phyloP scores from a whole-genome alignment of 2,329 filamentous ascomycete species.

The Penicillium rolfsii region DNA sequence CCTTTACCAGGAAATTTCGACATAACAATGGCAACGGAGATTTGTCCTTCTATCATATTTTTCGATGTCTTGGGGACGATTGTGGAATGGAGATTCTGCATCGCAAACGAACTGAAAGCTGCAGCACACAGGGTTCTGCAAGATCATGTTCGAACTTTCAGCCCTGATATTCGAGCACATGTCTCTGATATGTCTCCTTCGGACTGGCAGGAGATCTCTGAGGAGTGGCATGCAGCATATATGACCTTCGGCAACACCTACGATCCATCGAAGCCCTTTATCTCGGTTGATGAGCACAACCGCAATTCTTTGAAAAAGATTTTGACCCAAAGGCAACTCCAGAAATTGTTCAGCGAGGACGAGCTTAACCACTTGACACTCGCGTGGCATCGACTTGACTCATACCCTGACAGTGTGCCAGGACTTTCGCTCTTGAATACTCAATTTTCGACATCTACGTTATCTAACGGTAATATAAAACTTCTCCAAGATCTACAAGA shows the following conservation, averaged over 20 bases:
- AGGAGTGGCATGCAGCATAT: slow-evolving; percentile 23
- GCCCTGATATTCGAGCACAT: slow-evolving; percentile 10
- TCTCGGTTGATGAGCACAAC: slow-evolving; percentile 25
- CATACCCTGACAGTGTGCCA: slow-evolving; percentile 64
- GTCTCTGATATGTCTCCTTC: slow-evolving; percentile 15
- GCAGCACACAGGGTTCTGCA: slow-evolving; percentile 14
- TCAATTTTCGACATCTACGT: slow-evolving; percentile 61
- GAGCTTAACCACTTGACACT: slow-evolving; percentile 51
- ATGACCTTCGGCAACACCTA: slow-evolving; percentile 23
- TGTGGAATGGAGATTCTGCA: slow-evolving; percentile 24
- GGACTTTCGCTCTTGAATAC: slow-evolving; percentile 62
- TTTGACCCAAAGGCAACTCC: slow-evolving; percentile 11
- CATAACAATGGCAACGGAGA: slow-evolving; percentile 8
- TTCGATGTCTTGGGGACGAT: slow-evolving; percentile 24
- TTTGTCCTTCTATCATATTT: slow-evolving; percentile 18
- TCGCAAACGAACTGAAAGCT: slow-evolving; percentile 17
- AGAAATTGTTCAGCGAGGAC: slow-evolving; percentile 17
- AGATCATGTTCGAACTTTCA: slow-evolving; percentile 10
- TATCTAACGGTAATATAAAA: slow-evolving; percentile 71
- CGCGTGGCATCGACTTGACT: slow-evolving; percentile 71
- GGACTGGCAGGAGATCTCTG: slow-evolving; percentile 18
- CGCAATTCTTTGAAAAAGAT: slow-evolving; percentile 17
- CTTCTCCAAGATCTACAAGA: slow-evolving; percentile 65
- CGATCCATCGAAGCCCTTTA: slow-evolving; percentile 19
- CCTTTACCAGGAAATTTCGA: slow-evolving; percentile 5